Evolutionary conservation across 495 filamentous ascomycete genomes (phyloP), one percentile per base, ranked within the genome.

Genomic region (Aspergillus homomorphus): DNA sequence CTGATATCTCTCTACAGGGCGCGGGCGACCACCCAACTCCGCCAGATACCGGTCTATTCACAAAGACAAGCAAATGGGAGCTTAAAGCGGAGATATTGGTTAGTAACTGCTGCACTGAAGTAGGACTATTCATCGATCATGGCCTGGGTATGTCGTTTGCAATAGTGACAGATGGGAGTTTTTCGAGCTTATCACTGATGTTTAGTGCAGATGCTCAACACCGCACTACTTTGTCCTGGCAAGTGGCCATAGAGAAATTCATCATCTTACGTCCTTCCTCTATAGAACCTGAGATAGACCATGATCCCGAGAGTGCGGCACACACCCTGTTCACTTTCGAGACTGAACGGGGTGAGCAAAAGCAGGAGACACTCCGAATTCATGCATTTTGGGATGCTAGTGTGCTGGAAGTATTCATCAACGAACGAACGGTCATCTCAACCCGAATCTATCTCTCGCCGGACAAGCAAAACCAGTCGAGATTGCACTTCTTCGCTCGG

Each of bases 391-490:
- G 71, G 43, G 73, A 77, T 33, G 58, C 23, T 20, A 74, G 69
- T 33, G 73, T 77, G 16, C 48, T 76, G 7, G 73, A 77, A 51
- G 69, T 77, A 3, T 76, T 77, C 21, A 67, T 75, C 1, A 77
- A 77, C 48, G 67, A 68, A 16, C 60, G 75, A 20, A 75, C 71
- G 4, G 71, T 64, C 23, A 70, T 77, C 16, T 68, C 72, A 0
- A 77, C 73, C 1, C 65, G 75, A 0, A 62, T 77, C 1, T 76
- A 75, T 49, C 49, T 53, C 28, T 28, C 60, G 8, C 56, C 60
- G 8, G 57, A 51, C 14, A 61, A 63, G 45, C 42, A 24, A 22
- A n/a, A 4, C 16, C 61, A 60, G 24, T 59, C 45, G 10, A 59
- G 61, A n/a, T 21, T 72, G 4, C 48, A 57, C 0, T 75, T 71